These are phyloP conservation scores for Ustilago esculenta DNA, from an alignment of 1,284 basidiomycete genomes.

Conservation along the genomic window DNA sequence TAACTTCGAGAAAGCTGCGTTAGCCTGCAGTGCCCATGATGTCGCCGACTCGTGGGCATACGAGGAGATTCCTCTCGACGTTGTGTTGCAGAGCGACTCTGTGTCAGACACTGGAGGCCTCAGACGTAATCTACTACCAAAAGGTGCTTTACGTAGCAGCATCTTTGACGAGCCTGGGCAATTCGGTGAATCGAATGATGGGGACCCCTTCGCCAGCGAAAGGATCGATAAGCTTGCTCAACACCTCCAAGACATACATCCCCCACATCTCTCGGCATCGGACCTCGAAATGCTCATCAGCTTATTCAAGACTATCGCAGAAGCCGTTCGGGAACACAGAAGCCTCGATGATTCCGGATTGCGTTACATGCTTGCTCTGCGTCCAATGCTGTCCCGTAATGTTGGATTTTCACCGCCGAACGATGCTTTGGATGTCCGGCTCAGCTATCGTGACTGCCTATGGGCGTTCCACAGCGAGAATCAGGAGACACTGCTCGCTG, in stretches of 20 bases:
- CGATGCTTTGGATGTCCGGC: too few relatives aligned
- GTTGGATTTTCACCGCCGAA: too few relatives aligned
- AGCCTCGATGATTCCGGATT: slow-evolving; percentile 88
- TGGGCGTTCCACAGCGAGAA: slow-evolving; percentile 95
- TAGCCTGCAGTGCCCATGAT: slow-evolving; percentile 14
- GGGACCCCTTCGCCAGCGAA: slow-evolving; percentile 11
- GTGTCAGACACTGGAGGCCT: background rate
- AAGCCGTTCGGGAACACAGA: slow-evolving; percentile 86
- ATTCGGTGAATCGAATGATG: background rate
- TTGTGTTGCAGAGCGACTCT: slow-evolving; percentile 11
- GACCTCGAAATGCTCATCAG: slow-evolving; percentile 83
- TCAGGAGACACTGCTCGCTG: slow-evolving; percentile 81
- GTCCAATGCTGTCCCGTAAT: too few relatives aligned
- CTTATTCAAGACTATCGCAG: slow-evolving; percentile 84
- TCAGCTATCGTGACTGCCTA: slow-evolving; percentile 88
- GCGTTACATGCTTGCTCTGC: slow-evolving; percentile 44
- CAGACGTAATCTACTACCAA: background rate
- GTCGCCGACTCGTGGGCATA: slow-evolving; percentile 31
- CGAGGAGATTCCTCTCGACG: slow-evolving; percentile 18
- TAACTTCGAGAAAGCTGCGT: slow-evolving; percentile 26
- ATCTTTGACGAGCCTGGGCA: slow-evolving; percentile 32
- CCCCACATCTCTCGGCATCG: slow-evolving; percentile 77
- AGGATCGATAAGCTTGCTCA: slow-evolving; percentile 11
- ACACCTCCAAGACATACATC: slow-evolving; percentile 73
- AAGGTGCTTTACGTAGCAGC: background rate